Conservation (phyloP, 768 basidiomycete species). For the Cystofilobasidium bisporidii region DNA sequence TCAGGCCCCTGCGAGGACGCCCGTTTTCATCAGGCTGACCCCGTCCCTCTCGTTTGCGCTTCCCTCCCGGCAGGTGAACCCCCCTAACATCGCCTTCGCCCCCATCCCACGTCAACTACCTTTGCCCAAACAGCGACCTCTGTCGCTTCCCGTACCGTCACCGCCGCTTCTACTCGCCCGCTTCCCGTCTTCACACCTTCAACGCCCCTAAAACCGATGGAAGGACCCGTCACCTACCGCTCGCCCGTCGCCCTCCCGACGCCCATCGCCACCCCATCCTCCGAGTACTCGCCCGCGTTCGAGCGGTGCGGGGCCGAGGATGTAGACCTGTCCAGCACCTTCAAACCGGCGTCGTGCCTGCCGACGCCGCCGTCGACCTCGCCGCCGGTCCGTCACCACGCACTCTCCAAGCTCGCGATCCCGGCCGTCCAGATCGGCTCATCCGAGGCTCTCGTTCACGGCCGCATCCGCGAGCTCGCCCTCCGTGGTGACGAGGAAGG, state of each 20-base stretch:
- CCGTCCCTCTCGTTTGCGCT: neutral
- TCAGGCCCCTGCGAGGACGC: neutral
- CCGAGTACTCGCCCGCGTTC: constrained; percentile 13
- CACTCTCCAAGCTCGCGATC: constrained; percentile 11
- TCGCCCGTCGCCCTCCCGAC: constrained; percentile 7
- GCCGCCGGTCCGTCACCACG: neutral
- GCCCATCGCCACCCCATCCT: constrained; percentile 5
- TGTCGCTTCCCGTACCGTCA: too few relatives aligned
- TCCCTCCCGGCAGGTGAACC: constrained; percentile 19
- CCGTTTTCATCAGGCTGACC: neutral
- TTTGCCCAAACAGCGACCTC: too few relatives aligned
- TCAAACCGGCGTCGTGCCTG: constrained; percentile 12
- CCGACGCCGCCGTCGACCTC: constrained; percentile 25
- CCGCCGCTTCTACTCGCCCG: too few relatives aligned
- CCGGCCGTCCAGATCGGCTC: constrained; percentile 15
- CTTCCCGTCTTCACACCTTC: too few relatives aligned
- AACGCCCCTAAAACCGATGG: constrained; percentile 16
- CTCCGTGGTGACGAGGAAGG: constrained; percentile 52
- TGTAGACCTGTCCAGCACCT: neutral
- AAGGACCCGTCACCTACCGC: constrained; percentile 12
- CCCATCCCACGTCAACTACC: too few relatives aligned
- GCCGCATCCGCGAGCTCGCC: constrained; percentile 15
- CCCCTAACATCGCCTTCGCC: constrained; percentile 18
- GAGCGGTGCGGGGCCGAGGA: neutral
- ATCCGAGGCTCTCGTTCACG: constrained; percentile 20